These are phyloP conservation scores for Rhinocladiella mackenziei DNA, from an alignment of 2,329 filamentous ascomycete species.

Conservation along the genomic window DNA sequence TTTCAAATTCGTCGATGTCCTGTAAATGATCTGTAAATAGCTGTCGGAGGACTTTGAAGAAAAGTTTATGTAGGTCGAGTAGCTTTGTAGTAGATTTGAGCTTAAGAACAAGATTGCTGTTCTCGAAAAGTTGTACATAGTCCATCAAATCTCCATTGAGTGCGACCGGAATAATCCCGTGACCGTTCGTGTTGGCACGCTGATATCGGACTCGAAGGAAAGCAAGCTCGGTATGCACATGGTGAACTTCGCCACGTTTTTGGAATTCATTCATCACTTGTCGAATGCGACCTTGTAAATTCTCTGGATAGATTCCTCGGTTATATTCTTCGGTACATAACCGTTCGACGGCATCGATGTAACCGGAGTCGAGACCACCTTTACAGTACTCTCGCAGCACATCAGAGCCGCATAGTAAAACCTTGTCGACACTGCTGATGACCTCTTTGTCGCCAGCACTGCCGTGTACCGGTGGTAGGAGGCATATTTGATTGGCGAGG, in stretches of 20 bases:
- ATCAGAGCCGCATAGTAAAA: slow-evolving; percentile 4
- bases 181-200: neutral
- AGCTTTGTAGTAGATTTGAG: slow-evolving; percentile 2
- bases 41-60: slow-evolving; percentile 1
- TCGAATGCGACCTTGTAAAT: neutral
- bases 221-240: slow-evolving; percentile 4
- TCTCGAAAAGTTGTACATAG: slow-evolving; percentile 1
- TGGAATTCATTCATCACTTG: slow-evolving; percentile 1
- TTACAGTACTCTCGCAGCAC: slow-evolving; percentile 1
- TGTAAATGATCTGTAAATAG: neutral
- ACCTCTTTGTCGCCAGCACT: slow-evolving; percentile 1
- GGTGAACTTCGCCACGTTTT: neutral
- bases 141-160: slow-evolving; percentile 1
- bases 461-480: slow-evolving; percentile 1
- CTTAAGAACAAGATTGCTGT: slow-evolving; percentile 1
- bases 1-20: slow-evolving; percentile 3
- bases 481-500: slow-evolving; percentile 4
- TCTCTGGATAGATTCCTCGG: slow-evolving; percentile 1
- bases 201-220: slow-evolving; percentile 2
- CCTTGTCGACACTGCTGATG: slow-evolving; percentile 4
- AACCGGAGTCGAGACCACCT: neutral
- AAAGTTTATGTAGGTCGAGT: neutral
- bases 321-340: slow-evolving; percentile 1
- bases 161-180: slow-evolving; percentile 3
- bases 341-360: slow-evolving; percentile 1